Evolutionary conservation across 352 stramenopile genomes (phyloP).

Genomic region (Phytophthora parvispora): DNA sequence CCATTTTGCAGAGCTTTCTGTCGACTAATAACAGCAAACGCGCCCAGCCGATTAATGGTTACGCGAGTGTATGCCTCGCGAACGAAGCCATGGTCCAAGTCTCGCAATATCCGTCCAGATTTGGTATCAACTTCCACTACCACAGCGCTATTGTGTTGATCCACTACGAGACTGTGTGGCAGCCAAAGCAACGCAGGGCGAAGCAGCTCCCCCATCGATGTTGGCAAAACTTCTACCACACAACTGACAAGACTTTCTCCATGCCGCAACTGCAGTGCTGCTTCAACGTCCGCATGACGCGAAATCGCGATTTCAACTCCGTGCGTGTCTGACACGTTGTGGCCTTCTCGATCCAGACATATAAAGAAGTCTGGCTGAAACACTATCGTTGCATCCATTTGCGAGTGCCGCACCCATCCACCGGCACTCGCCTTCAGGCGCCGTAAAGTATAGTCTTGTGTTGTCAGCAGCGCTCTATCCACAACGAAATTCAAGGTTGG

Average conservation of each 20-base stretch:
- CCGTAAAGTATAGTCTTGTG: constrained; percentile 28
- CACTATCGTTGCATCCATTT: constrained; percentile 45
- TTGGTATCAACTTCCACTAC: constrained; percentile 39
- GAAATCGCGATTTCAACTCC: constrained; percentile 64
- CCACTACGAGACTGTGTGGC: constrained; percentile 26
- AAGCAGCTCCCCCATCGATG: constrained; percentile 32
- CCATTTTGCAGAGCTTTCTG: neutral
- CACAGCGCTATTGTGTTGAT: constrained; percentile 9
- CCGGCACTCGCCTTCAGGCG: constrained; percentile 52
- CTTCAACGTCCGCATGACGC: neutral
- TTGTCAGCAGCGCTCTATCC: constrained; percentile 16
- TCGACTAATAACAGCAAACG: constrained; percentile 28
- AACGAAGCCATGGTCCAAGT: constrained; percentile 14
- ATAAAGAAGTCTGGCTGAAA: constrained; percentile 63
- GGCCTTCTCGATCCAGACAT: constrained; percentile 47
- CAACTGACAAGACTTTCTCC: constrained; percentile 54
- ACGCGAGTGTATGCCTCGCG: constrained; percentile 14
- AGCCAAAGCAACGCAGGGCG: constrained; percentile 42
- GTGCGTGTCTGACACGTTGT: constrained; percentile 57
- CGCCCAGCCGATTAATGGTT: constrained; percentile 22
- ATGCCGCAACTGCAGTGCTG: constrained; percentile 13
- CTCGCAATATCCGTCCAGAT: constrained; percentile 31
- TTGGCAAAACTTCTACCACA: constrained; percentile 56
- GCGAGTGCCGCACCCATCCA: constrained; percentile 36
- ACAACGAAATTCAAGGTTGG: constrained; percentile 54